These are phyloP conservation scores for Carallia pectinifolia DNA, from an alignment of 345 rosid species.

Conservation along the genomic window DNA sequence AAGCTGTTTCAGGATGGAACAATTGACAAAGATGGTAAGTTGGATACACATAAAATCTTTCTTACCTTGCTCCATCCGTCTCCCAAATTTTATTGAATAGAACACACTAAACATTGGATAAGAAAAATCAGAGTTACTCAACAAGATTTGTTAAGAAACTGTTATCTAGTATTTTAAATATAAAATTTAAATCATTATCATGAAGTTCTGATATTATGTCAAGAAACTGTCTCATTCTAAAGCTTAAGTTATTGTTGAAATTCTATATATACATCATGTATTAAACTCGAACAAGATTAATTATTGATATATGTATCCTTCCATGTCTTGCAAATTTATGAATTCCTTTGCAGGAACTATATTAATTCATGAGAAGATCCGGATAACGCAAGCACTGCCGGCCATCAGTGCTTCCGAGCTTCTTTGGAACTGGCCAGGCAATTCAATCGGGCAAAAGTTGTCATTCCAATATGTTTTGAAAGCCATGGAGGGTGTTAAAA, in stretches of 20 bases:
- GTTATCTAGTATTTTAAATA: no score
- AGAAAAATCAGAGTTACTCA: no score
- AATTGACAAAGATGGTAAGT: neutral
- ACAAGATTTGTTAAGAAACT: no score
- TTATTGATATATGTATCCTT: neutral
- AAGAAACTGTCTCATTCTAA: no score
- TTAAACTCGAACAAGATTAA: neutral
- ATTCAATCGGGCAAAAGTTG: neutral
- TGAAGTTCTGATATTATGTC: no score
- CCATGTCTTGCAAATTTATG: neutral
- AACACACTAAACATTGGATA: no score
- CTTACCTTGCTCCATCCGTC: neutral
- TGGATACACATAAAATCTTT: neutral
- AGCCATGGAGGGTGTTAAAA: neutral
- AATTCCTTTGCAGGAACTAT: no score
- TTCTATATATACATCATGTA: neutral
- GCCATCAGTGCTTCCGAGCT: neutral
- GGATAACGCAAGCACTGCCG: neutral
- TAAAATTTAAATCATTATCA: no score
- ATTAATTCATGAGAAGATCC: neutral
- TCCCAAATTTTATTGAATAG: no score
- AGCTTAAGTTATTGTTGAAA: no score
- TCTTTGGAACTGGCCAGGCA: neutral
- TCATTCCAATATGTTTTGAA: neutral
- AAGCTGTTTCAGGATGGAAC: constrained; percentile 9